Base-by-base conservation (phyloP, 2,329 filamentous ascomycete genomes). In the Paecilomyces sp. region DNA sequence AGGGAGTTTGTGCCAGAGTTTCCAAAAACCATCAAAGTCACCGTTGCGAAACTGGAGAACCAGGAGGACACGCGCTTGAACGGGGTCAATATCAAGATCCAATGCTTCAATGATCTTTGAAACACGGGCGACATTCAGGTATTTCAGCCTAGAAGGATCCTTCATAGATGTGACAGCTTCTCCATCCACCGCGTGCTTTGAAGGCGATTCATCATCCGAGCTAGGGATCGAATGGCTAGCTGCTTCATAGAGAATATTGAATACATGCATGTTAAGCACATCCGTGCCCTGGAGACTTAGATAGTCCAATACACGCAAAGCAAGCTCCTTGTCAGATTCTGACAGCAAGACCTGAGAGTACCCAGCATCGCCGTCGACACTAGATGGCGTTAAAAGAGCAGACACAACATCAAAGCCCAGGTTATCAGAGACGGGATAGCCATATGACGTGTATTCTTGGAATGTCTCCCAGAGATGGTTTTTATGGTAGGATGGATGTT, bases 21-120 rank as follows among this genome's bases (percentile, higher is more conserved):
- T 77, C 85, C 85, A 88, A 66, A 89, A 85, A 5, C 76, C 75
- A 15, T 79, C 70, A 79, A 84, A 87, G 63, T 85, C 74, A 18
- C 69, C 66, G 60, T 77, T 77, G 22, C 65, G 63, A 4, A 82
- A 73, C 24, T 69, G 63, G 3, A 70, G 65, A 4, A 68, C 60
- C 65, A 75, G 72, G 5, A 77, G 66, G 13, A 57, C 60, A 36
- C 69, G 69, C 11, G 69, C 70, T 15, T 72, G 60, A 3, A 64
- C 58, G 9, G 68, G 62, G 18, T 72, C 64, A 57, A 75, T 73
- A 24, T 67, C 62, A 25, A 72, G 57, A 18, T 71, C 60, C 3
- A 70, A 63, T 13, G 64, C 67, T 31, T 66, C 66, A 41, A 73
- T 70, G 36, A 71, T 65, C 57, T 66, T 71, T 9, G 67, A 63